Evolutionary conservation across 805 yeast genomes (phyloP), one percentile per base, ranked within the genome.

Genomic region (Wickerhamiella spandovensis): DNA sequence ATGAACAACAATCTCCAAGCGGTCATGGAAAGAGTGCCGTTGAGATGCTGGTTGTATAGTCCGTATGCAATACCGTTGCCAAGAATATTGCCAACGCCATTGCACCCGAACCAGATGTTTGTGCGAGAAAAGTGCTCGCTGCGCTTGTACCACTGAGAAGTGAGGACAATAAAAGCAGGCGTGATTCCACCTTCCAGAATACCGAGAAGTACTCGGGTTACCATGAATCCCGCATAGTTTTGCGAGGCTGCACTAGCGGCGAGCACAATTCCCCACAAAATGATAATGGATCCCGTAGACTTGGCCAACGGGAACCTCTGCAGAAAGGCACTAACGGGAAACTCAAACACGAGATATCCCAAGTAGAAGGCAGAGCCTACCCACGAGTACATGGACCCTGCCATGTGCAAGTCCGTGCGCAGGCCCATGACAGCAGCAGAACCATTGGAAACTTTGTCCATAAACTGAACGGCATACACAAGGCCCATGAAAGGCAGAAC

Each of bases 231-330:
- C 7, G 73, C 71, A 59, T 70, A 75, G 18, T 62, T 63, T n/a
- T 68, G 58, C 46, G 73, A 66, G 1, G 72, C 72, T 2, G 73
- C 72, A 51, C 69, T 77, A 38, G 78, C 51, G 12, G 70, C 61
- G 15, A 72, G 66, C 6, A 74, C 64, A 1, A 69, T 51, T 12
- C 80, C 80, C 80, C 80, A 76, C 23, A 67, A 52, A 2, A 72
- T 48, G 20, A 76, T 66, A 32, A 66, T 64, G 1, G 54, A 48
- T 1, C 76, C 67, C 2, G 74, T 68, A 4, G 77, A 64, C 55
- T 75, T 77, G 5, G 79, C 72, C 54, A 82, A 69, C 2, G 81
- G 82, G 48, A 78, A 73, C 49, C 68, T 69, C 61, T 82, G 88
- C 23, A 79, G 59, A 1, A 72, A 46, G 44, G 66, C 59, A 8